Conservation (phyloP, 1,139 yeast genomes). For the Geotrichum siamense region DNA sequence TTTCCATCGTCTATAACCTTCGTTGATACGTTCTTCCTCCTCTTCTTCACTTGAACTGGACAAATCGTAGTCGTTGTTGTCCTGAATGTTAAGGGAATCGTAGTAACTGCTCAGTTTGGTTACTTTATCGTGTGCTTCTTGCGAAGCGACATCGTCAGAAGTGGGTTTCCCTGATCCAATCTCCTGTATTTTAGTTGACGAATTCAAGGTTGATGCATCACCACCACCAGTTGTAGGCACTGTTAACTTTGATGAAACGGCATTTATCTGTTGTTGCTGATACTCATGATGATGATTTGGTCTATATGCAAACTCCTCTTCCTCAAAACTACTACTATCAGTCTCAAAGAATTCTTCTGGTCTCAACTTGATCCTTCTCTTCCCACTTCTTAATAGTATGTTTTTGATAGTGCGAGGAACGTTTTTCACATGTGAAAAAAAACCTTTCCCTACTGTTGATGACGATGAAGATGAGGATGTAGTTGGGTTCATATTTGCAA, state of each 20-base stretch:
- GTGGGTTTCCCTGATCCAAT: too few species aligned
- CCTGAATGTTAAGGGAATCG: too few species aligned
- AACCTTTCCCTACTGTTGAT: neutral
- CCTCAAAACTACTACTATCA: constrained; percentile 4
- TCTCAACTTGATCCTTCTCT: neutral
- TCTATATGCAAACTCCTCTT: constrained; percentile 5
- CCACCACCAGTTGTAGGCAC: too few species aligned
- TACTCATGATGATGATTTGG: too few species aligned
- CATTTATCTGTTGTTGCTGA: too few species aligned
- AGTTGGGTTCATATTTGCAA: neutral
- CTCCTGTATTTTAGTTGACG: too few species aligned
- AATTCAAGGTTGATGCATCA: too few species aligned
- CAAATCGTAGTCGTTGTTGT: too few species aligned
- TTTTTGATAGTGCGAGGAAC: constrained; percentile 11
- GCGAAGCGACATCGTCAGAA: too few species aligned
- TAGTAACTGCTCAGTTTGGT: too few species aligned
- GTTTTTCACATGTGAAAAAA: constrained; percentile 5
- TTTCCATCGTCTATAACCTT: constrained; percentile 30
- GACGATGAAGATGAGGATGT: neutral
- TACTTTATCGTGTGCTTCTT: too few species aligned
- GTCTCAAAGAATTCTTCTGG: constrained; percentile 13
- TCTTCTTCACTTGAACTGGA: constrained; percentile 21
- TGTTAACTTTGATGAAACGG: too few species aligned
- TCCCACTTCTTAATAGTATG: neutral
- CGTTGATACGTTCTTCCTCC: constrained; percentile 27